phyloP scores from a whole-genome alignment of 192 early-diverging fungal genomes.

The Kappamyces sp. region DNA sequence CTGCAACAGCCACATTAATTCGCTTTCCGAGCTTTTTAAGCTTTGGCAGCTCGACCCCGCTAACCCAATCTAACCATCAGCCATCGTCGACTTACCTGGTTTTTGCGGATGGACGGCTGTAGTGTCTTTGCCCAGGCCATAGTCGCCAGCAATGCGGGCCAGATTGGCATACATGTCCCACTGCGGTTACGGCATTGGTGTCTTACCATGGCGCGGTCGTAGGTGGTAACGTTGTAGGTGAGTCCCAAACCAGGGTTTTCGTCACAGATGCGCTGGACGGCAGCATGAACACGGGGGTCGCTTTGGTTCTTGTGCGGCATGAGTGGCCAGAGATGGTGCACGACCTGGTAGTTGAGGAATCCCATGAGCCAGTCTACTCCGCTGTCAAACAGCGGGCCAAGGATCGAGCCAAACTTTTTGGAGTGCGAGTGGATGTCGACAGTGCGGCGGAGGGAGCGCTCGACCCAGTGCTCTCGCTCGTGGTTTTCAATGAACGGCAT shows the following conservation, averaged over 20 bases:
- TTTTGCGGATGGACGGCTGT: constrained; percentile 10
- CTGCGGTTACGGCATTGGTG: too few species aligned
- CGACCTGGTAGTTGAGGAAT: constrained; percentile 16
- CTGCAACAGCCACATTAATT: too few species aligned
- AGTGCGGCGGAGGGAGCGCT: constrained; percentile 9
- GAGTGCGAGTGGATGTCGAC: constrained; percentile 8
- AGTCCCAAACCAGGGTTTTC: constrained; percentile 13
- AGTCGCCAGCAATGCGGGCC: constrained; percentile 1
- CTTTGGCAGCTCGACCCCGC: not conserved
- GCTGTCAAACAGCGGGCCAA: not conserved
- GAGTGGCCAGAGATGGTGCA: constrained; percentile 14
- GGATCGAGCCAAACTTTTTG: constrained; percentile 2
- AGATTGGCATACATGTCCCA: constrained; percentile 17
- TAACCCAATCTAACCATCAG: constrained; percentile 10
- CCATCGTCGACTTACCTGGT: constrained; percentile 7
- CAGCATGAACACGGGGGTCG: constrained; percentile 3
- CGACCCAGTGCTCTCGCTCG: constrained; percentile 12
- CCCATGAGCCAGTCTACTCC: constrained; percentile 13
- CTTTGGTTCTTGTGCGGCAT: constrained; percentile 15
- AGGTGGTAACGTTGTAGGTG: constrained; percentile 14
- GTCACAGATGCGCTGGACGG: constrained; percentile 4
- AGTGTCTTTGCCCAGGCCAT: not conserved
- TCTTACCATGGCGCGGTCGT: constrained; percentile 1
- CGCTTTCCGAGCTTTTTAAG: too few species aligned
- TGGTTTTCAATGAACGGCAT: constrained; percentile 14